Base-by-base conservation (phyloP, 176 grass and related monocot genomes). In the Otatea glauca region DNA sequence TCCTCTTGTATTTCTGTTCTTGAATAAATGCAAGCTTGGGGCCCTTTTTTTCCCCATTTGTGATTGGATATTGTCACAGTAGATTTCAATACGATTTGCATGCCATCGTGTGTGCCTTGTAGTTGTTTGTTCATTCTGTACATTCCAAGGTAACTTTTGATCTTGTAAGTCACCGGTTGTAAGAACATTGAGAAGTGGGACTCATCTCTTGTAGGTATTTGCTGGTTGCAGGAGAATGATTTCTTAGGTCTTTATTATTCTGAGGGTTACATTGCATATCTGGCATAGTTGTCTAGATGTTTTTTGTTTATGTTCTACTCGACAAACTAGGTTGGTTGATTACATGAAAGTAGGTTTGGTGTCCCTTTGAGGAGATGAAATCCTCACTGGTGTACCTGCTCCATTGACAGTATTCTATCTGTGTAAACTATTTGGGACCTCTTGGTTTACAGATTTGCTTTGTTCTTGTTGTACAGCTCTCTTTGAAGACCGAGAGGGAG, bases 401-500 rank as follows among this genome's bases (percentile, higher is more conserved):
- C 0, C 12, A 29, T 20, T 20, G 45, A 14, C 20, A 41, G 4
- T 18, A n/a, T 42, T 80, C 20, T 20, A 59, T 34, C 34, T n/a
- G 2, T 0, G 18, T 29, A 1, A 76, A 23, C 17, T 69, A 16
- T 15, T 49, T 21, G 9, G 49, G 5, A 15, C 0, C 44, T 34
- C 72, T 60, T 37, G 20, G 42, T 55, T 82, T 78, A 37, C 32
- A 55, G 23, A 77, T 21, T n/a, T 17, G 4, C 6, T 50, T 21
- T 68, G 4, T 39, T 23, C 2, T 72, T 74, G 2, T 35, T 77
- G 12, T 71, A 44, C 90, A 94, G 90, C 68, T 75, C 27, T 94
- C 92, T 18, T 77, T 92, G 84, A 94, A 94, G 87, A 94, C 90
- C 0, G 90, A 94, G 89, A 71, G 90, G 73, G 87, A 94, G 77